Base-by-base conservation (phyloP, 176 grass and related monocot species). In the Chrysopogon serrulatus region DNA sequence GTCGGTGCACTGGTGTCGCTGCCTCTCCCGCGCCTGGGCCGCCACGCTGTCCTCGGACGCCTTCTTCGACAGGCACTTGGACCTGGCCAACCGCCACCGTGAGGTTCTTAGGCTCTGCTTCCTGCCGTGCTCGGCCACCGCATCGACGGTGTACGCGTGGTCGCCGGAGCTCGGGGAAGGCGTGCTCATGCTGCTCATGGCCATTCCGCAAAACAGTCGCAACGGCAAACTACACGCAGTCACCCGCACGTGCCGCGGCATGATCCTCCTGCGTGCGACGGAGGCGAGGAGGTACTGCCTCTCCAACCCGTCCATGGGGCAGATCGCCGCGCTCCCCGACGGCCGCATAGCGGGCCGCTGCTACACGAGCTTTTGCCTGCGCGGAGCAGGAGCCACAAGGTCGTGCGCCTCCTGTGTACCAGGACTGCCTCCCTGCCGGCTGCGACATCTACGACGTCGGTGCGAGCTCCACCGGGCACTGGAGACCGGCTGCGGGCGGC, bases 11-110 rank as follows among this genome's bases (percentile, higher is more conserved):
- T 10, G 24, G 3, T 61, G 57, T 24, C 57, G 57, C 24, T 4
- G 45, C 64, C 64, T 80, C 5, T 80, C 78, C 78, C 44, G 44
- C 11, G 43, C 21, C 78, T 80, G 42, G 62, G 63, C 44, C 24
- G 12, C 57, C n/a, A 0, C 12, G 57, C 57, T 61, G 24, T 61
- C 57, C 57, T 61, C 24, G 24, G 10, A 28, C 26, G 57, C 24
- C 57, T 61, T 61, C 57, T 10, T 30, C 57, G 26, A 61, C 57
- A 11, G 3, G n/a, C 57, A 30, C 57, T 3, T 61, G 24, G 57
- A 28, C 57, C 57, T 59, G 23, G 57, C 57, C 8, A 61, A 61
- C 57, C 57, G 57, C 15, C 57, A n/a, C n/a, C n/a, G n/a, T n/a
- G n/a, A n/a, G n/a, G n/a, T n/a, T n/a, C n/a, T n/a, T n/a, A n/a